Evolutionary conservation across 2,329 filamentous ascomycete species (phyloP).

Genomic region (Penicillium sp.): DNA sequence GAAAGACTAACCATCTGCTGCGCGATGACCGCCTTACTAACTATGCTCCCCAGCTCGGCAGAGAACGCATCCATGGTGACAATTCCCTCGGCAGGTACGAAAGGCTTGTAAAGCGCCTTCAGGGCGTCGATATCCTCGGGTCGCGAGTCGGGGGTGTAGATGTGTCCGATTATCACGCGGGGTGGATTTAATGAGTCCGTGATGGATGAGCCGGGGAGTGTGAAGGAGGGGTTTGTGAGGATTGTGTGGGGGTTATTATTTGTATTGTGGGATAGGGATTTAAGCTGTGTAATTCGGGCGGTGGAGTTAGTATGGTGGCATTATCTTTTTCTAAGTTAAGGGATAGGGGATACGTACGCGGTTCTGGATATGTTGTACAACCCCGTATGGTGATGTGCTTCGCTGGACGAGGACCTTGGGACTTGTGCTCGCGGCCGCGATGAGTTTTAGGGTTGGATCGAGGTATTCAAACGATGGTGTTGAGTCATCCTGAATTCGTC

Average conservation of each 20-base stretch:
- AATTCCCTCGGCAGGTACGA: conserved; percentile 24
- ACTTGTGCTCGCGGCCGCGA: conserved; percentile 23
- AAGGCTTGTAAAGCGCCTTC: conserved; percentile 24
- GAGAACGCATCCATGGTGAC: conserved; percentile 31
- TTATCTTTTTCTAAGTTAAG: background rate
- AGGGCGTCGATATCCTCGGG: conserved; percentile 20
- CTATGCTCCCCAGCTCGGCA: conserved; percentile 22
- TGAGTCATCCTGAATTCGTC: background rate
- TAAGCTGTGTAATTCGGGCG: conserved; percentile 18
- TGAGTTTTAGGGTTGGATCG: conserved; percentile 19
- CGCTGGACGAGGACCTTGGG: conserved; percentile 31
- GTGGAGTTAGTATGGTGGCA: background rate
- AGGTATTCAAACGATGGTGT: conserved; percentile 11
- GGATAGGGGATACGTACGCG: conserved; percentile 12
- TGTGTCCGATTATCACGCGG: conserved; percentile 28
- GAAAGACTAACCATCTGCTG: conserved; percentile 25
- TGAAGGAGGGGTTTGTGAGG: conserved; percentile 28
- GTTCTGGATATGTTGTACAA: conserved; percentile 23
- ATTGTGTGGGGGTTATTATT: conserved; percentile 14
- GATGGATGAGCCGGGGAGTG: conserved; percentile 23
- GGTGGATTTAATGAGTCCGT: conserved; percentile 21
- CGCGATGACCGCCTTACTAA: conserved; percentile 19
- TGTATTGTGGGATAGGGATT: conserved; percentile 20
- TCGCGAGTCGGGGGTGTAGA: conserved; percentile 23
- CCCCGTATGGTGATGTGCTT: conserved; percentile 24